Evolutionary conservation across 106 monocot species (phyloP).

Genomic region (Platanthera guangdongensis): DNA sequence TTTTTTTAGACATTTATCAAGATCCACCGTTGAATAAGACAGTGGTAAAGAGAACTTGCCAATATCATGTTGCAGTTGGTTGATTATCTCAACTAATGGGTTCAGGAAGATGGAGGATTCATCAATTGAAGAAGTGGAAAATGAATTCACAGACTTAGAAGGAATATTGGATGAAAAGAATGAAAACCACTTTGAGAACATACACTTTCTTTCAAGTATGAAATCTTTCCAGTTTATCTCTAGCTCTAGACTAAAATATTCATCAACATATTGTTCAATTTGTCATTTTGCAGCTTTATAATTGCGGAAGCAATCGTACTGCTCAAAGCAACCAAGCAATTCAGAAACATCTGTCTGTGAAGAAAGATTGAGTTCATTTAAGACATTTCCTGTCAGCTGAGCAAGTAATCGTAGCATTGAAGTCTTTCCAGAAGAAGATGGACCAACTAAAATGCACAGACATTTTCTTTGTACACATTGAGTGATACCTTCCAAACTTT

Average conservation of each 20-base stretch:
- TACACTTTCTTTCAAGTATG: slow-evolving; percentile 37
- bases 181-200: slow-evolving; percentile 62
- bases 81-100: slow-evolving; percentile 57
- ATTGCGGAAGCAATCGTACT: slow-evolving; percentile 56
- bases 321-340: slow-evolving; percentile 94
- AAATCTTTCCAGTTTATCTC: slow-evolving; percentile 37
- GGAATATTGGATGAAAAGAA: slow-evolving; percentile 29
- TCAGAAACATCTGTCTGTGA: slow-evolving; percentile 93
- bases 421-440: slow-evolving; percentile 85
- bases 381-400: slow-evolving; percentile 73
- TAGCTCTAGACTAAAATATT: slow-evolving; percentile 54
- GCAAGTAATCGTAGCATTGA: slow-evolving; percentile 68
- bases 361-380: slow-evolving; percentile 84
- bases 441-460: slow-evolving; percentile 87
- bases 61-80: slow-evolving; percentile 50
- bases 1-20: slow-evolving; percentile 37
- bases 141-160: slow-evolving; percentile 16
- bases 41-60: slow-evolving; percentile 47
- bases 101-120: slow-evolving; percentile 27
- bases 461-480: slow-evolving; percentile 65
- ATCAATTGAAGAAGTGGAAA: slow-evolving; percentile 14
- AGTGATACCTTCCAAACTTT: slow-evolving; percentile 59
- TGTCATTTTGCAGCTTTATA: slow-evolving; percentile 35
- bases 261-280: slow-evolving; percentile 66
- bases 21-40: slow-evolving; percentile 43